Evolutionary conservation across 805 yeast genomes (phyloP).

Genomic region (Wickerhamomyces rabaulensis): DNA sequence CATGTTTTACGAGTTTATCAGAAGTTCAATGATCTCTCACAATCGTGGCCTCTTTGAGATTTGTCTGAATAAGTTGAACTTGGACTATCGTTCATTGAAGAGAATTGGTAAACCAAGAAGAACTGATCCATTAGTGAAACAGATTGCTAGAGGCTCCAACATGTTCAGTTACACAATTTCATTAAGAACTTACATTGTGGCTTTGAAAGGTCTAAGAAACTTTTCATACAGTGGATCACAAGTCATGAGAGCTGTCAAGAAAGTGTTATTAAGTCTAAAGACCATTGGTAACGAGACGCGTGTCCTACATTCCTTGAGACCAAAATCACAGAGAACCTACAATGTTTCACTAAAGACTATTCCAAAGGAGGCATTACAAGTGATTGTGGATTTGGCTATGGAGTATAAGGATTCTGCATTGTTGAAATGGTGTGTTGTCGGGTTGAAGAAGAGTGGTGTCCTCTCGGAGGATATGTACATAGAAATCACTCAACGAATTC

Average conservation of each 20-base stretch:
- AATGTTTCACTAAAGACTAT: not conserved
- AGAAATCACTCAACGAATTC: not conserved
- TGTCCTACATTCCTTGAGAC: conserved; percentile 2
- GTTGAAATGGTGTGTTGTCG: conserved; percentile 11
- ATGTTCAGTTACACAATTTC: conserved; percentile 2
- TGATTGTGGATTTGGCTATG: conserved; percentile 5
- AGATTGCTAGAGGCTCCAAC: conserved; percentile 1
- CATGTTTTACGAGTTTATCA: conserved; percentile 4
- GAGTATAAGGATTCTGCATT: conserved; percentile 4
- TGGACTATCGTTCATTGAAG: not conserved
- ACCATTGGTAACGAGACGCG: not conserved
- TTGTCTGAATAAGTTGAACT: conserved; percentile 4
- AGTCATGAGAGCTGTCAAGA: conserved; percentile 3
- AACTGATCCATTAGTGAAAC: conserved; percentile 3
- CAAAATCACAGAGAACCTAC: not conserved
- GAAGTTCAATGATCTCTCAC: conserved; percentile 1
- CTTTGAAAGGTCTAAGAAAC: conserved; percentile 5
- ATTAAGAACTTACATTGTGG: conserved; percentile 1
- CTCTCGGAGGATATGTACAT: not conserved
- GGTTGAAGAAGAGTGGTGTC: not conserved
- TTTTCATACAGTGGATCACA: not conserved
- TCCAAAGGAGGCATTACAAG: conserved; percentile 12
- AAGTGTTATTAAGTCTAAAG: conserved; percentile 2
- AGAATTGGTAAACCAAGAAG: conserved; percentile 1
- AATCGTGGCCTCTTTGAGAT: conserved; percentile 5